A percentile compares a stretch with the other conserved stretches of the same genome.
Evolutionary conservation across 495 filamentous ascomycete species (phyloP).

Genomic region (Xylaria sp.): DNA sequence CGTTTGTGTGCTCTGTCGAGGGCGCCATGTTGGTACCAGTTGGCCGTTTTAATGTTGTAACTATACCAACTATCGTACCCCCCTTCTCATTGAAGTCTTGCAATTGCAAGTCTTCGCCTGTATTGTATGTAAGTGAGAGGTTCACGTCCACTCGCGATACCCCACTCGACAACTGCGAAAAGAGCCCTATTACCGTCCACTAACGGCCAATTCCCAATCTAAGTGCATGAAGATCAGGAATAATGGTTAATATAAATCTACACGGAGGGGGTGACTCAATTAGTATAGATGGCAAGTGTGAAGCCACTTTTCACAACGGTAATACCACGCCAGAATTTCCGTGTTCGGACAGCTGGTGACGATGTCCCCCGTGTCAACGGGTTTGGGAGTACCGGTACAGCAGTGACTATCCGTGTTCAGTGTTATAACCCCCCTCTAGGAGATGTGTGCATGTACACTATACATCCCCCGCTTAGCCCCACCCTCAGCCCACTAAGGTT

Average conservation of each 20-base stretch:
- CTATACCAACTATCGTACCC: neutral
- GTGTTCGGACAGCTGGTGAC: slow-evolving; percentile 23
- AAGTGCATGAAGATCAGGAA: neutral
- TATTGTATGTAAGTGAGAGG: too few species aligned
- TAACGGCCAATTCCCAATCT: neutral
- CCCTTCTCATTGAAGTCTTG: too few species aligned
- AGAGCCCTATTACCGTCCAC: neutral
- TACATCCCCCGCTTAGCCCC: neutral
- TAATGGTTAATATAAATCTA: too few species aligned
- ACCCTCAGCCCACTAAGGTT: neutral
- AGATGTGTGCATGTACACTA: neutral
- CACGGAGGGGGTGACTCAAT: slow-evolving; percentile 18
- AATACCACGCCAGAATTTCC: neutral
- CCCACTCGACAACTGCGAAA: neutral
- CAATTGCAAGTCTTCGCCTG: neutral
- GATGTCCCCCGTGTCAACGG: neutral
- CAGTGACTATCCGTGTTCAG: neutral
- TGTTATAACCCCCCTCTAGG: neutral
- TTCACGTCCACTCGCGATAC: neutral
- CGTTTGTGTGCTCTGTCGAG: slow-evolving; percentile 12
- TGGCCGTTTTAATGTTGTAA: neutral
- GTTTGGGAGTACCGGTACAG: neutral
- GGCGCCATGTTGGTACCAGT: slow-evolving; percentile 18
- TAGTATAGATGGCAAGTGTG: neutral
- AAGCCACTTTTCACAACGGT: slow-evolving; percentile 13